Evolutionary conservation across 805 yeast species (phyloP).

Genomic region (Candida sithepensis): DNA sequence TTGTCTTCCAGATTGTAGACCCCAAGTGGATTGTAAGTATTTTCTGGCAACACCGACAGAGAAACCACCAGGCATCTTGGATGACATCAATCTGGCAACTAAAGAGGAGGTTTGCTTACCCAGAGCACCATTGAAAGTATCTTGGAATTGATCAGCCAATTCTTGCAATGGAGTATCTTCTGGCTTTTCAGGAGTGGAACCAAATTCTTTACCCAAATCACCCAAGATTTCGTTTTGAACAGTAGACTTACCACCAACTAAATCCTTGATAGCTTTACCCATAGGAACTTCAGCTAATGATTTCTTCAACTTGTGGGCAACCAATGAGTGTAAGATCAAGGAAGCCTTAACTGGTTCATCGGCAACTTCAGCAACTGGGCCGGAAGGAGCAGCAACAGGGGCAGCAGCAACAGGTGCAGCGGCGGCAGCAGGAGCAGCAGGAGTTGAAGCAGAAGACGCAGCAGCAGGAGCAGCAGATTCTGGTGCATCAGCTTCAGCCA

Average conservation of each 20-base stretch:
- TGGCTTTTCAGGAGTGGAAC: conserved; percentile 97
- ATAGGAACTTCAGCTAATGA: conserved; percentile 79
- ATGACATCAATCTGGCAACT: conserved; percentile 85
- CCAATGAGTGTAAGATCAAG: conserved; percentile 79
- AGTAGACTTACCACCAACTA: conserved; percentile 98
- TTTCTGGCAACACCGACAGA: conserved; percentile 89
- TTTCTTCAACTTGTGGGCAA: conserved; percentile 95
- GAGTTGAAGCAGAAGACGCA: conserved; percentile 38
- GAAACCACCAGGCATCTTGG: conserved; percentile 99
- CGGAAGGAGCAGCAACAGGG: conserved; percentile 67
- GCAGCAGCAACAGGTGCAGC: conserved; percentile 58
- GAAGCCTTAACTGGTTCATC: conserved; percentile 89
- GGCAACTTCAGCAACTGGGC: conserved; percentile 77
- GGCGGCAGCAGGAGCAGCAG: conserved; percentile 57
- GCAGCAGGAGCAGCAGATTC: conserved; percentile 32
- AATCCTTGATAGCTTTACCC: conserved; percentile 91
- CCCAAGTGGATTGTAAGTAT: conserved; percentile 88
- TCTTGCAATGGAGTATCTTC: conserved; percentile 97
- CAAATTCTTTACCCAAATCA: conserved; percentile 97
- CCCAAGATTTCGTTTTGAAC: conserved; percentile 98
- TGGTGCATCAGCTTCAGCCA: conserved; percentile 31
- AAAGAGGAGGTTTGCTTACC: conserved; percentile 93
- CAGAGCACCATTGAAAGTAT: conserved; percentile 77
- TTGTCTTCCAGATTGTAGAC: conserved; percentile 91
- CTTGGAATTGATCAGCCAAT: conserved; percentile 94